These are phyloP conservation scores for Aspergillus floridensis DNA, from an alignment of 2,329 filamentous ascomycete species.

Conservation along the genomic window DNA sequence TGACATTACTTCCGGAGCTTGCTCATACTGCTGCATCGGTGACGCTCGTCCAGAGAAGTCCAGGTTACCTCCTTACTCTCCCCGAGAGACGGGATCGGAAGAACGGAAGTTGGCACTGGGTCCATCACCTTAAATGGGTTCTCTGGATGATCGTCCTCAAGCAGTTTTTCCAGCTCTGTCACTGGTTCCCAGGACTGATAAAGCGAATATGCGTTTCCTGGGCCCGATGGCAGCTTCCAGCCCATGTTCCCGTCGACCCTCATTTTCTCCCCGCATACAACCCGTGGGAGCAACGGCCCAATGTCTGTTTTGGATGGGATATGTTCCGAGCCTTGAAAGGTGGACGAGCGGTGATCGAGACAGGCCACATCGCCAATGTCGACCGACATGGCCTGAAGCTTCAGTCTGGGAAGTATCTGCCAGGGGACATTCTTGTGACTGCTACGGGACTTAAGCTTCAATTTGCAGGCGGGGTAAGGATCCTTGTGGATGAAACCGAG, in stretches of 20 bases:
- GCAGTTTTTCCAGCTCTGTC: slow-evolving; percentile 52
- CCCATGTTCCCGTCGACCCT: slow-evolving; percentile 51
- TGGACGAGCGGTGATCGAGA: no score
- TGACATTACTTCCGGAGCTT: slow-evolving; percentile 64
- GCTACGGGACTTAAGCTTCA: slow-evolving; percentile 36
- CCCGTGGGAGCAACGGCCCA: slow-evolving; percentile 70
- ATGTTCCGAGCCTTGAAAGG: no score
- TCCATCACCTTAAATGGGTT: slow-evolving; percentile 40
- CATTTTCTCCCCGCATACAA: slow-evolving; percentile 63
- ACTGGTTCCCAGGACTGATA: slow-evolving; percentile 40
- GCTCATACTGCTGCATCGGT: slow-evolving; percentile 70
- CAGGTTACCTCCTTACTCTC: slow-evolving; percentile 61
- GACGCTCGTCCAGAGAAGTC: slow-evolving; percentile 60
- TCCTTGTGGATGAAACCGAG: slow-evolving; percentile 26
- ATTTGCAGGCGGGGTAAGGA: slow-evolving; percentile 22
- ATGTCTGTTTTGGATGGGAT: slow-evolving; percentile 58
- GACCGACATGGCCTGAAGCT: slow-evolving; percentile 41
- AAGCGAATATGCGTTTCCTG: slow-evolving; percentile 32
- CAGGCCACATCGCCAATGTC: no score
- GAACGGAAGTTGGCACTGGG: neutral
- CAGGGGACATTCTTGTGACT: slow-evolving; percentile 35
- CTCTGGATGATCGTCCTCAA: slow-evolving; percentile 35
- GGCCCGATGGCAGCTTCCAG: slow-evolving; percentile 46
- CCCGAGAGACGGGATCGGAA: no score
- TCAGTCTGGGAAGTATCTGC: slow-evolving; percentile 31